Conservation (phyloP, 225 moss, liverwort and hornwort genomes). For the Polytrichum commune region DNA sequence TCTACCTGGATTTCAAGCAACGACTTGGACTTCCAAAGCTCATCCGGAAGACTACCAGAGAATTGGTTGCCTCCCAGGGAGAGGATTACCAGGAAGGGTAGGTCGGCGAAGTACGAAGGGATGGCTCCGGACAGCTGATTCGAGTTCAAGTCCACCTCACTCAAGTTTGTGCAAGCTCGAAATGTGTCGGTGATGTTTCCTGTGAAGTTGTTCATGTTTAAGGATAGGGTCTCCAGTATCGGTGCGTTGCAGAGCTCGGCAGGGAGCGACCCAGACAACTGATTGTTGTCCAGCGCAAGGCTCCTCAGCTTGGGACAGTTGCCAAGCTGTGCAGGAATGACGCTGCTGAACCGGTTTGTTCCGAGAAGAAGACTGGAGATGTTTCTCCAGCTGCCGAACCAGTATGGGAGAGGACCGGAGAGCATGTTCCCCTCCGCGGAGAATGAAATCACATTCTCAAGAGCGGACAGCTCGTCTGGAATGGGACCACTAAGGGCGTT, state of each 20-base stretch:
- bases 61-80: slow-evolving; percentile 66
- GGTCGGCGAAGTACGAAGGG: slow-evolving; percentile 52
- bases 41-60: slow-evolving; percentile 55
- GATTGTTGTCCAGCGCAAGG: slow-evolving; percentile 15
- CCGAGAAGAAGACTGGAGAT: slow-evolving; percentile 25
- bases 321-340: slow-evolving; percentile 20
- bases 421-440: slow-evolving; percentile 40
- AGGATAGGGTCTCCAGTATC: slow-evolving; percentile 23
- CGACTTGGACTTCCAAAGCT: slow-evolving; percentile 60
- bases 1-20: slow-evolving; percentile 61
- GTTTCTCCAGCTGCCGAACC: slow-evolving; percentile 45
- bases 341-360: slow-evolving; percentile 18
- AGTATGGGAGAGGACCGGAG: slow-evolving; percentile 39
- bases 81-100: slow-evolving; percentile 56
- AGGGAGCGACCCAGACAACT: slow-evolving; percentile 38
- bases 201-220: slow-evolving; percentile 35
- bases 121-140: slow-evolving; percentile 51
- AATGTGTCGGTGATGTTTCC: slow-evolving; percentile 50
- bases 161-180: slow-evolving; percentile 33
- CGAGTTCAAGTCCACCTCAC: slow-evolving; percentile 54
- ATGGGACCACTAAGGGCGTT: slow-evolving; percentile 34
- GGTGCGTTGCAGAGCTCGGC: slow-evolving; percentile 31
- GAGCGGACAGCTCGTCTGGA: slow-evolving; percentile 31
- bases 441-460: slow-evolving; percentile 35
- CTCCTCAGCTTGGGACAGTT: slow-evolving; percentile 7